Evolutionary conservation across 108 stramenopile genomes (phyloP).

Genomic region (Pinguiococcus pyrenoidosus): DNA sequence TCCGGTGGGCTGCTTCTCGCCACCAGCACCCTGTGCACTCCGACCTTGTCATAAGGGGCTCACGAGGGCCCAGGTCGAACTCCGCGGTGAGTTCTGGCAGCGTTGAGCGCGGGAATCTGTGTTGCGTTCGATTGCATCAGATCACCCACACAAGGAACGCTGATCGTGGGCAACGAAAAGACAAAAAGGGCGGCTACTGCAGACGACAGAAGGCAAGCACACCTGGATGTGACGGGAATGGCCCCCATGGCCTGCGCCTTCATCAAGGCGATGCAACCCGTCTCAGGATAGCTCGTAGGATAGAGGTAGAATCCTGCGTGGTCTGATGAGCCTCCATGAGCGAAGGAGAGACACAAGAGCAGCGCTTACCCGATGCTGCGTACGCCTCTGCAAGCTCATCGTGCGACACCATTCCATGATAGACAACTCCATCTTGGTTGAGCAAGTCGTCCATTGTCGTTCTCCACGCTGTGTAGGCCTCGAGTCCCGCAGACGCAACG

Average conservation of each 20-base stretch:
- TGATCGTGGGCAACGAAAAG: too few species aligned
- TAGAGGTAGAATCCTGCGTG: constrained; percentile 41
- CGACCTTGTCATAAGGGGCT: constrained; percentile 4
- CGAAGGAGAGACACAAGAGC: too few species aligned
- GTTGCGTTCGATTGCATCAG: too few species aligned
- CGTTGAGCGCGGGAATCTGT: constrained; percentile 15
- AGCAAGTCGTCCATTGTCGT: constrained; percentile 5
- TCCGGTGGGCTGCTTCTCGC: not conserved
- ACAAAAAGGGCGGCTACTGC: too few species aligned
- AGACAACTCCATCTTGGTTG: constrained; percentile 22
- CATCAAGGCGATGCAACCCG: constrained; percentile 39
- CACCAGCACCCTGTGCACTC: not conserved
- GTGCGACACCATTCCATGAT: constrained; percentile 37
- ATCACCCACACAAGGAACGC: too few species aligned
- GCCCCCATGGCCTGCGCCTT: constrained; percentile 42
- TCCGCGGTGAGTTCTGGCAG: constrained; percentile 25
- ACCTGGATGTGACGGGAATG: constrained; percentile 38
- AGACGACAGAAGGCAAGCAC: too few species aligned
- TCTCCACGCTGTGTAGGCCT: constrained; percentile 9
- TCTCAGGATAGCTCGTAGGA: constrained; percentile 39
- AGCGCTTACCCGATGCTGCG: too few species aligned
- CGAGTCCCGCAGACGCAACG: constrained; percentile 12
- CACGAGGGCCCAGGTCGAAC: constrained; percentile 30
- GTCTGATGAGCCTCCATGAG: too few species aligned
- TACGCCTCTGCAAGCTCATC: constrained; percentile 16